phyloP scores from a whole-genome alignment of 2,329 filamentous ascomycete species.

The Cladosporium sp. region DNA sequence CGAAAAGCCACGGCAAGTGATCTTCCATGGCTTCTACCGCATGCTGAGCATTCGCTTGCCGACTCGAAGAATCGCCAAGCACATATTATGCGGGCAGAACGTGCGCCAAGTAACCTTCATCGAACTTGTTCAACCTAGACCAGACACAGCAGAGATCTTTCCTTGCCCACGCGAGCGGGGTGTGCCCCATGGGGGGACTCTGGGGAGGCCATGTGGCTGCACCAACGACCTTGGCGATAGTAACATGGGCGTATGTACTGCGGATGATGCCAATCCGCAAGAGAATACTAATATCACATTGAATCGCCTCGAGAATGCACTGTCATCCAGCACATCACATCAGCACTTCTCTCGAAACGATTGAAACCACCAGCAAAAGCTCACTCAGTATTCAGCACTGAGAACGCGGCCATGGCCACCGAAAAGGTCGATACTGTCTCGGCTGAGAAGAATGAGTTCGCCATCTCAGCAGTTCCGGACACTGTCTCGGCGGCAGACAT shows the following conservation, averaged over 20 bases:
- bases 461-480: conserved; percentile 36
- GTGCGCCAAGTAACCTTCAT: conserved; percentile 12
- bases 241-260: conserved; percentile 6
- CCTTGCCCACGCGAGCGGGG: conserved; percentile 8
- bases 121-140: conserved; percentile 2
- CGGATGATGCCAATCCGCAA: conserved; percentile 1
- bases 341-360: not conserved
- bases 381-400: not conserved
- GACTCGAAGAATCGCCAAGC: conserved; percentile 1
- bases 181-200: conserved; percentile 12
- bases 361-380: not conserved
- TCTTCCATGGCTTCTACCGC: not conserved
- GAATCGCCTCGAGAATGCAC: not conserved
- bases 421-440: conserved; percentile 27
- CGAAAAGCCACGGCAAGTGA: not conserved
- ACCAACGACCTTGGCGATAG: conserved; percentile 12
- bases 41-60: not conserved
- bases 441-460: conserved; percentile 36
- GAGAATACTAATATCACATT: conserved; percentile 2
- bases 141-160: not conserved
- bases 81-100: not conserved
- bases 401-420: conserved; percentile 8
- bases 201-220: conserved; percentile 3
- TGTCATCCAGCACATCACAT: conserved; percentile 5
- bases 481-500: conserved; percentile 33